Base-by-base conservation (phyloP, 106 monocot genomes). In the Dendrobium officinale region DNA sequence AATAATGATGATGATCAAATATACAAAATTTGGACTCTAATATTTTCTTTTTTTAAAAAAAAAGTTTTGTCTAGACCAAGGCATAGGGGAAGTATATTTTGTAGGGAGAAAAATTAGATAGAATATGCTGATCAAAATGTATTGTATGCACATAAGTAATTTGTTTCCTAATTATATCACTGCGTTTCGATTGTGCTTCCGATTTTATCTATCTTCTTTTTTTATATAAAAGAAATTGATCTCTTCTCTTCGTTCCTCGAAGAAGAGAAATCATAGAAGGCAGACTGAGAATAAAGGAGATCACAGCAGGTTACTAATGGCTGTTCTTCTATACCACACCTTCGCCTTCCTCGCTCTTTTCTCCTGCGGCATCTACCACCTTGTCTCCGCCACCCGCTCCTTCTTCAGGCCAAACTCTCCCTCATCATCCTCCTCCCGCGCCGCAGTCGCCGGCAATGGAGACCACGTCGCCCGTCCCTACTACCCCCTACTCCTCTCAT, bases 361-460 rank as follows among this genome's bases (percentile, higher is more conserved):
- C 86, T 47, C 82, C 49, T 87, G 81, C 84, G 86, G 86, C 78
- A 24, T 89, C 42, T 91, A 92, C 92, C 90, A 95, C 87, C 87
- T 92, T 55, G 27, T 86, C 86, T 85, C 85, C 58, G 77, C 87
- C 72, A 27, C 79, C 75, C 81, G 83, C 27, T 54, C 88, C 79
- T 85, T 87, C 85, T 84, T 80, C 82, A 83, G 51, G 72, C 81
- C 77, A 66, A 33, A 67, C 17, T 31, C 85, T 40, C 77, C 80
- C 85, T 42, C 75, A 44, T 86, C 80, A 70, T 82, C 84, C 80
- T 16, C 88, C 40, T 87, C 89, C 89, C 87, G 89, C 89, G 82
- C 85, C 49, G 27, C 84, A 79, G 81, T 87, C 55, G 77, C 82
- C 73, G 22, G 55, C 78, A 76, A 79, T 24, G 40, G 74, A 6